Percentiles rank a stretch among this genome's conserved stretches.
Evolutionary conservation across 73 alveolate genomes (phyloP).

Genomic region (Effrenium voratum): DNA sequence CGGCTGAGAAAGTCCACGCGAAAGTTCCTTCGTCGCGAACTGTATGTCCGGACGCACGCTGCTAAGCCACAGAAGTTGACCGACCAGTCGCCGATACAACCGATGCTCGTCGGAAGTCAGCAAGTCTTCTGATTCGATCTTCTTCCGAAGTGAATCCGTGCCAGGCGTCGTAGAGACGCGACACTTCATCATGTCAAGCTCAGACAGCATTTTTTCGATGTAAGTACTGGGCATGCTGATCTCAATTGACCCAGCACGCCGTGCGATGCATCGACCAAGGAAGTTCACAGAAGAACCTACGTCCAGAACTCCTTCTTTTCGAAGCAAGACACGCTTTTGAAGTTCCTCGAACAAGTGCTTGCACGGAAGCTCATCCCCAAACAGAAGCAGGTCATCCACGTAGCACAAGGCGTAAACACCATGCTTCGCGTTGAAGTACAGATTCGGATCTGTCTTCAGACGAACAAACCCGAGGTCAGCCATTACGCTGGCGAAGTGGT

Average conservation of each 20-base stretch:
- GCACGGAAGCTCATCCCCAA: neutral
- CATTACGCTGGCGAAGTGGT: neutral
- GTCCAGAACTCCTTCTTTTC: neutral
- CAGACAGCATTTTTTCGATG: neutral
- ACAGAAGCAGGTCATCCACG: slow-evolving; percentile 11
- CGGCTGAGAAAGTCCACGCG: neutral
- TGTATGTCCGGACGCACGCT: neutral
- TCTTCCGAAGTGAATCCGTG: neutral
- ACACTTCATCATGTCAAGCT: neutral
- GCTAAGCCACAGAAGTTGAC: neutral
- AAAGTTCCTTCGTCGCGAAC: neutral
- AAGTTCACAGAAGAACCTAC: neutral
- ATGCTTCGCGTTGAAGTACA: neutral
- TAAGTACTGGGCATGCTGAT: neutral
- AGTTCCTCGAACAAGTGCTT: slow-evolving; percentile 1
- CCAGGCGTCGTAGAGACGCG: neutral
- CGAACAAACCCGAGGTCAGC: neutral
- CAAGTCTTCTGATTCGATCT: neutral
- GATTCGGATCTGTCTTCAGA: neutral
- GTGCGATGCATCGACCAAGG: neutral
- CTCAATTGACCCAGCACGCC: neutral
- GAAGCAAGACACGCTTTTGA: neutral
- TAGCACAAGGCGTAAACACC: neutral
- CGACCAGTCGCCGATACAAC: neutral
- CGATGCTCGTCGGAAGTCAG: neutral